Evolutionary conservation across 352 stramenopile species (phyloP).

Genomic region (Pythium aristosporum): DNA sequence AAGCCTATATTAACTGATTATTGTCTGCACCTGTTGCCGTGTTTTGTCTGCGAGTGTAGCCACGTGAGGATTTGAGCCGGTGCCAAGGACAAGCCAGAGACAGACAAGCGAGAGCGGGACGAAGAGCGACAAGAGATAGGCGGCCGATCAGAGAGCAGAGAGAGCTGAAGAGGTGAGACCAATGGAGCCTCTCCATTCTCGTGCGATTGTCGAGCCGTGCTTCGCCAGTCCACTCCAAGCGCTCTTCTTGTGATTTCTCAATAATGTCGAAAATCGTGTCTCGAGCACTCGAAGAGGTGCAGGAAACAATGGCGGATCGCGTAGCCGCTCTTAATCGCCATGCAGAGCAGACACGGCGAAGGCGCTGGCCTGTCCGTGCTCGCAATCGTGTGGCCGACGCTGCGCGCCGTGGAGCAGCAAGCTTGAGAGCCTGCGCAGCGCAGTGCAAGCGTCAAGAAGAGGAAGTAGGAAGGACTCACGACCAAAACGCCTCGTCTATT

Average conservation of each 20-base stretch:
- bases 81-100: too few relatives aligned
- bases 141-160: too few relatives aligned
- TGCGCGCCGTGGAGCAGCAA: conserved; percentile 33
- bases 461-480: too few relatives aligned
- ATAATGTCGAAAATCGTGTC: background rate
- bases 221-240: background rate
- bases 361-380: background rate
- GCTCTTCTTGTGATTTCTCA: background rate
- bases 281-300: background rate
- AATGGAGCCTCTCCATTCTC: background rate
- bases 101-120: too few relatives aligned
- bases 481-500: too few relatives aligned
- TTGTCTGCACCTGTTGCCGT: too few relatives aligned
- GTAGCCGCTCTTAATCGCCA: background rate
- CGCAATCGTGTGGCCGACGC: conserved; percentile 25
- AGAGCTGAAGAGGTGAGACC: too few relatives aligned
- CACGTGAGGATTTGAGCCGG: too few relatives aligned
- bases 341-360: background rate
- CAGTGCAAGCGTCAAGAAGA: too few relatives aligned
- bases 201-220: background rate
- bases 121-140: too few relatives aligned
- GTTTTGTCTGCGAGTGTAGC: too few relatives aligned
- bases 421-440: conserved; percentile 16
- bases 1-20: too few relatives aligned
- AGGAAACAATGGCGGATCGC: background rate